Base-by-base conservation (phyloP, 208 protist genomes). In the Blastocrithidia nonstop region DNA sequence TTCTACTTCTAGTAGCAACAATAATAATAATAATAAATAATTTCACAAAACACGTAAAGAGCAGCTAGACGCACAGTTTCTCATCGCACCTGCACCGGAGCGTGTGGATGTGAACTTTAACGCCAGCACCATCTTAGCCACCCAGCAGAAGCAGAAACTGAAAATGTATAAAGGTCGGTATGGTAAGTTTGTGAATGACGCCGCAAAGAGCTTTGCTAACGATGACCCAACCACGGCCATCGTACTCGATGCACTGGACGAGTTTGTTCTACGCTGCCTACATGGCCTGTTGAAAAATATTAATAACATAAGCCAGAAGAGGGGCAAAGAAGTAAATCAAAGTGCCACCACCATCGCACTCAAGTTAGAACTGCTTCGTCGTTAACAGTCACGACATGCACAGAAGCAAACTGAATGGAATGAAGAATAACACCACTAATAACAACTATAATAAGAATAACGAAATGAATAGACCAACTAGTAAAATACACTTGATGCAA, bases 91-190 rank as follows among this genome's bases (percentile, higher is more conserved):
- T 31, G 60, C 61, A 29, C 84, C 84, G 35, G 84, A 88, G 59
- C 69, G 84, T 8, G 71, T 88, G 29, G 84, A 93, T 40, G 66
- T 82, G 15, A 80, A 93, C 49, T 87, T 89, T 54, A 88, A 67
- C 51, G 62, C 71, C 7, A 76, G 86, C 48, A 89, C 84, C 7
- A 71, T 93, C 0, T 53, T 93, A 8, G 77, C 76, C 8, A 89
- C 79, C 21, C 76, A 88, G 62, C 84, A 93, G 59, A 87, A 87
- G 62, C 79, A 88, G 51, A 88, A 93, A 50, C 68, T 93, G 33
- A 66, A 77, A 5, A 61, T 69, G 7, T 93, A 93, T 50, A 64
- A 68, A 53, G 84, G 84, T 4, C 79, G 75, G 22, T 88, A 87
- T 55, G 77, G 71, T 15, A 87, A 71, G 49, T 71, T 76, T 21